Evolutionary conservation across 2,329 filamentous ascomycete genomes (phyloP), one percentile per base, ranked within the genome.

Genomic region (Fusarium subtropicale): DNA sequence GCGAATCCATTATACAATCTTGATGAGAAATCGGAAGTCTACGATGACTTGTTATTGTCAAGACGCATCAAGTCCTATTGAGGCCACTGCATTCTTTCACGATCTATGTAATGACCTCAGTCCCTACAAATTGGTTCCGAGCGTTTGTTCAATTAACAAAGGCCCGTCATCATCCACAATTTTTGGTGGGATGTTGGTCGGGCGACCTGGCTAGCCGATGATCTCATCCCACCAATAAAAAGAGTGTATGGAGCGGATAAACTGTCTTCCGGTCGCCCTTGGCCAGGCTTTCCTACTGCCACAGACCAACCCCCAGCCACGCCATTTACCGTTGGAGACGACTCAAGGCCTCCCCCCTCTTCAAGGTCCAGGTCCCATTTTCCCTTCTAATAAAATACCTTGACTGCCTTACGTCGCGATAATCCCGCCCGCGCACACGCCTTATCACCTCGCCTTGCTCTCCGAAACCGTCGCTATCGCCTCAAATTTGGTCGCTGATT

Each of bases 221-320:
- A 64, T 59, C 41, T 20, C 3, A 10, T 9, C 9, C 28, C 24
- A 12, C 65, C 65, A 68, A 68, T 68, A 1, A 38, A 2, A 20
- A 1, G 3, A 1, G 7, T 1, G 2, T 0, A 0, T 15, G 0
- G 0, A 0, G 2, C 61, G 60, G 62, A 65, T 10, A 65, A 60
- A 46, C 22, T 1, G 34, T 10, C 7, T 8, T 66, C 68, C 68
- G 38, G 2, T 5, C 20, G 31, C 52, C 22, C 45, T 51, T 39
- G 28, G 16, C 34, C 34, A 60, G 33, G 30, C 26, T 53, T 24
- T 26, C 34, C 47, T 52, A 33, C 50, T 66, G 41, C 62, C 63
- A 70, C 67, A 71, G 54, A 60, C 44, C 53, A 67, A 45, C 53
- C 74, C 78, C 79, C 79, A 81, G 79, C 79, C 79, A 81, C 79